Evolutionary conservation across 2,329 filamentous ascomycete species (phyloP).

Genomic region (Penicillium sp.): DNA sequence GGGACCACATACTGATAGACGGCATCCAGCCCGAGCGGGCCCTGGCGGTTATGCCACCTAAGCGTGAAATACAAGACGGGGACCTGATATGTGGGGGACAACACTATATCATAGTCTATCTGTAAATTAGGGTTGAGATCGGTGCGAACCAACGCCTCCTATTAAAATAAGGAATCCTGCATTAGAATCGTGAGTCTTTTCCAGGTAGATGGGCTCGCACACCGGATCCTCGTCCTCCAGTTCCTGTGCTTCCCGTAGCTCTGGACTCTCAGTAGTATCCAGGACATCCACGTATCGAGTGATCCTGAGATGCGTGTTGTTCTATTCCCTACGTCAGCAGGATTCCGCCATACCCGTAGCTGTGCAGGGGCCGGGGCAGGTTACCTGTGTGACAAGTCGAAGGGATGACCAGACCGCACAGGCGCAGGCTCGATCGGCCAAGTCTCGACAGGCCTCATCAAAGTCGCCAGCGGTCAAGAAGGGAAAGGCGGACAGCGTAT

Average conservation of each 20-base stretch:
- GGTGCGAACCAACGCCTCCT: constrained; percentile 42
- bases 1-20: constrained; percentile 69
- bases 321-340: constrained; percentile 16
- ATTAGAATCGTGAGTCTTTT: constrained; percentile 5
- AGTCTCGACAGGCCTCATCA: constrained; percentile 58
- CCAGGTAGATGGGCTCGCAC: neutral
- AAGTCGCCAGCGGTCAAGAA: constrained; percentile 60
- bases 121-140: constrained; percentile 38
- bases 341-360: neutral
- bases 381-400: constrained; percentile 31
- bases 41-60: constrained; percentile 52
- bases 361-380: constrained; percentile 1
- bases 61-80: constrained; percentile 73
- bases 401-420: constrained; percentile 43
- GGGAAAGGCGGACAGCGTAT: constrained; percentile 48
- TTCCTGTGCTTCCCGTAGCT: constrained; percentile 11
- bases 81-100: constrained; percentile 68
- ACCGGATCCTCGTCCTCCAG: constrained; percentile 32
- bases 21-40: constrained; percentile 58
- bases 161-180: constrained; percentile 4
- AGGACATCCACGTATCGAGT: constrained; percentile 21
- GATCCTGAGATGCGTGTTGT: constrained; percentile 27
- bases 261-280: constrained; percentile 4
- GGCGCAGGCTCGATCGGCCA: constrained; percentile 44
- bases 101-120: constrained; percentile 67